A percentile compares a stretch with the other conserved stretches of the same genome.
phyloP scores from a whole-genome alignment of 176 grass and related monocot species.

The Cymbopogon citratus region DNA sequence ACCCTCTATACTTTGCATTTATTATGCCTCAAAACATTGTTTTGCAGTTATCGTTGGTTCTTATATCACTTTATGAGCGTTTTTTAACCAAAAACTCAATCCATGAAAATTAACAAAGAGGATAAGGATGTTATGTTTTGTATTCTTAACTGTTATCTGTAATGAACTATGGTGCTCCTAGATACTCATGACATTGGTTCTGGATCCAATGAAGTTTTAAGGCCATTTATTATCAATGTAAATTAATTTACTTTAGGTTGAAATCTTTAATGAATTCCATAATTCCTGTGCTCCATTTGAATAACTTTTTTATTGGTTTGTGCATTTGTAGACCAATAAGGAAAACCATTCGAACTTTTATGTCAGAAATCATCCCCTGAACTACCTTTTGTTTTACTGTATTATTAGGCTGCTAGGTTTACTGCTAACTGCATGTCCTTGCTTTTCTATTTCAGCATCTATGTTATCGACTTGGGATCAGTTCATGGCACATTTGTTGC shows the following conservation, averaged over 20 bases:
- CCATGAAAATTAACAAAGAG: neutral
- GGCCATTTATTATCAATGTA: constrained; percentile 7
- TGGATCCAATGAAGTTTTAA: neutral
- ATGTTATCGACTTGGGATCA: constrained; percentile 90
- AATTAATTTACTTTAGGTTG: neutral
- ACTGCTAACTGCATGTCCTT: neutral
- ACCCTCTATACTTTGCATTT: constrained; percentile 12
- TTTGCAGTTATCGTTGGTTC: constrained; percentile 35
- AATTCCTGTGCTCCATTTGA: neutral
- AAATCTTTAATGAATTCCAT: neutral
- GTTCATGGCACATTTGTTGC: constrained; percentile 97
- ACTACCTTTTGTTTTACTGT: constrained; percentile 4
- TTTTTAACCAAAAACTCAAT: neutral
- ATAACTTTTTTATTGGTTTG: neutral
- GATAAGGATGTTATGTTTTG: neutral
- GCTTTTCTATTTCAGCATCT: constrained; percentile 54
- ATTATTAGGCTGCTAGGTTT: neutral
- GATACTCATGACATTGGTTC: neutral
- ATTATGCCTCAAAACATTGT: constrained; percentile 51
- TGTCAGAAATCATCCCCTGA: neutral
- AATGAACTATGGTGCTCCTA: neutral
- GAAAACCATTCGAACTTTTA: constrained; percentile 9
- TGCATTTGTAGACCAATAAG: neutral
- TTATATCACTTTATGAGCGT: neutral
- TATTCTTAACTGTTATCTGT: neutral